Evolutionary conservation across 2,329 filamentous ascomycete species (phyloP), one percentile per base, ranked within the genome.

Genomic region (Colletotrichum trifolii): DNA sequence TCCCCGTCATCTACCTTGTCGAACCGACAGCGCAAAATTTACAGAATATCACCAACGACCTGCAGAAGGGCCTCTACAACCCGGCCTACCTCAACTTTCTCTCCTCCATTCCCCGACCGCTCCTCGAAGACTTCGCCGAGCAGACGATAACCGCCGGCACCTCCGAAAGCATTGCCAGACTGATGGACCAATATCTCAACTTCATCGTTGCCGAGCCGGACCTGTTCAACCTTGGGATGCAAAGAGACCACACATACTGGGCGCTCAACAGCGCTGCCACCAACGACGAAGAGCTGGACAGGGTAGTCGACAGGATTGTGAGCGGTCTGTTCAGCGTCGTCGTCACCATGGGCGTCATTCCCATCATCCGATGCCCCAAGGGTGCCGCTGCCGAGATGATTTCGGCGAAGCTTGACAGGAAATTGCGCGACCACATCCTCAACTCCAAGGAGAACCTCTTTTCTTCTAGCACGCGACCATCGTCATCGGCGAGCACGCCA

Each of bases 401-500:
- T 69, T 91, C 94, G 12, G 92, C 92, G 12, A 97, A 97, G 74
- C 88, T 99, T 33, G 96, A 99, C 76, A 90, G 96, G 66, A 99
- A 98, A 77, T 87, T 99, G 25, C 90, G 96, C 73, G 96, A 99
- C 73, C 96, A 99, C 76, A 92, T 98, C 57, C 85, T 99, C 68
- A 98, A 98, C 78, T 97, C 95, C 11, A 98, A 97, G 81, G 95
- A 97, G 75, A 98, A 97, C 73, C 86, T 99, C 5, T 99, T 99
- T 77, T 96, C 94, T 45, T 65, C 73, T 15, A 81, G 78, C 63
- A 84, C 89, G 55, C 85, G 91, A 66, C 83, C 89, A 2, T 79
- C 83, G 8, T 81, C 81, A 40, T 81, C 83, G n/a, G 79, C 84
- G 7, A 77, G 86, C 13, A 90, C 91, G 0, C 86, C 90, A 2